Conservation (phyloP, 441 rosid species). For the Gossypium lobatum region DNA sequence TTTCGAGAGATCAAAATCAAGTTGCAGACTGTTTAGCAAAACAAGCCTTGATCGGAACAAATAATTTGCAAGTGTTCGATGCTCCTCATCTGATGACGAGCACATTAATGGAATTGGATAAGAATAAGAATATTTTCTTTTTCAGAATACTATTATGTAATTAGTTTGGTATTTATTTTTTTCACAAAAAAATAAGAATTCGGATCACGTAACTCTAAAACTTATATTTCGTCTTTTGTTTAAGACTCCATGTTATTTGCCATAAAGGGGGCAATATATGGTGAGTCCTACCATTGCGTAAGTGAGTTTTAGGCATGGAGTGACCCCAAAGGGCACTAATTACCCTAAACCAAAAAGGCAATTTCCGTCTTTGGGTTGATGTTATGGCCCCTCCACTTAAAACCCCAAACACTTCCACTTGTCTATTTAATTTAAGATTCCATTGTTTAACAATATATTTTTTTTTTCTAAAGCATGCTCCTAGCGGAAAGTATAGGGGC, state of each 20-base stretch:
- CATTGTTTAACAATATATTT: conserved; percentile 10
- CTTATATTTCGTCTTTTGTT: neutral
- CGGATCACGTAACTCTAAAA: no score
- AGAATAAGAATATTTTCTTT: no score
- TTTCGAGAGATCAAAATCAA: no score
- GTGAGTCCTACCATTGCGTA: neutral
- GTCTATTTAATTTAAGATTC: conserved; percentile 17
- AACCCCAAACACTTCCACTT: neutral
- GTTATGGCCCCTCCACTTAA: conserved; percentile 10
- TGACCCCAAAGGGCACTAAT: conserved; percentile 5
- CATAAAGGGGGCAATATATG: neutral
- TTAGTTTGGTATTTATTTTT: no score
- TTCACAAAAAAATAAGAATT: no score
- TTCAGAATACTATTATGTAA: no score
- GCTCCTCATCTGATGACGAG: no score
- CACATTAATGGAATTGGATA: no score
- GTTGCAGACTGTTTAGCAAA: no score
- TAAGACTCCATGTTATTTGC: neutral
- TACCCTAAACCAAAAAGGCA: conserved; percentile 18
- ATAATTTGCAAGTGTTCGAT: no score
- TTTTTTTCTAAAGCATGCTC: conserved; percentile 8
- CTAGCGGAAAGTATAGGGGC: neutral
- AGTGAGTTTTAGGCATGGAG: neutral
- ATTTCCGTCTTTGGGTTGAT: conserved; percentile 29
- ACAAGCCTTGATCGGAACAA: no score